These are phyloP conservation scores for Rhynchospora pubera DNA, from an alignment of 176 grass and related monocot genomes.

Conservation along the genomic window DNA sequence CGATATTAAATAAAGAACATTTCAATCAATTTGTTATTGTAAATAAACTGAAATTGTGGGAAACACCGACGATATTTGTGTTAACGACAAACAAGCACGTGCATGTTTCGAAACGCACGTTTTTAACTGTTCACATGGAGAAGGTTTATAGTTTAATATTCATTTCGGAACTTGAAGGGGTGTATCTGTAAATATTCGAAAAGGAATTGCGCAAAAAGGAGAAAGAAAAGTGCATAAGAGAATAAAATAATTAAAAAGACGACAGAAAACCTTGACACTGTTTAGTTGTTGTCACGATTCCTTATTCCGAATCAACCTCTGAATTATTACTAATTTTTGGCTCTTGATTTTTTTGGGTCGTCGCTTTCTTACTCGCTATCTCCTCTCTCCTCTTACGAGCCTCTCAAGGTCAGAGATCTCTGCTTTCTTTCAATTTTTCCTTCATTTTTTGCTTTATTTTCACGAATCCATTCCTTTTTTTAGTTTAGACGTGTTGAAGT, in stretches of 20 bases:
- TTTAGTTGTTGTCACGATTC: conserved; percentile 28
- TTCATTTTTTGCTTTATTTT: conserved; percentile 13
- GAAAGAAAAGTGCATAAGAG: not conserved
- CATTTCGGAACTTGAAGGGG: not conserved
- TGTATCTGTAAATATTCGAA: not conserved
- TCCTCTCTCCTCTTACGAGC: conserved; percentile 18
- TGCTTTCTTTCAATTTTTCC: conserved; percentile 1
- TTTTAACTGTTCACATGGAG: no score
- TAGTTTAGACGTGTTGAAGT: not conserved
- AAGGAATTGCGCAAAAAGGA: not conserved
- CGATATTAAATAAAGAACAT: no score
- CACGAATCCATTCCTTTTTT: not conserved
- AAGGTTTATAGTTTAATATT: no score
- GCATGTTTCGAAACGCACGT: no score
- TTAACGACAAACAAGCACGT: no score
- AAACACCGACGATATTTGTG: no score
- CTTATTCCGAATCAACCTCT: not conserved
- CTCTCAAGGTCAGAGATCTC: conserved; percentile 24
- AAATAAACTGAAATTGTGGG: no score
- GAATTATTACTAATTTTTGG: not conserved
- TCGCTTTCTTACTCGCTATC: not conserved
- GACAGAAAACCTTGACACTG: conserved; percentile 9
- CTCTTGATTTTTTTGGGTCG: not conserved
- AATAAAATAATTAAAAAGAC: not conserved
- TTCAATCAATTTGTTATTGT: no score